Evolutionary conservation across 2,329 filamentous ascomycete genomes (phyloP).

Genomic region (Gaeumannomyces sp.): DNA sequence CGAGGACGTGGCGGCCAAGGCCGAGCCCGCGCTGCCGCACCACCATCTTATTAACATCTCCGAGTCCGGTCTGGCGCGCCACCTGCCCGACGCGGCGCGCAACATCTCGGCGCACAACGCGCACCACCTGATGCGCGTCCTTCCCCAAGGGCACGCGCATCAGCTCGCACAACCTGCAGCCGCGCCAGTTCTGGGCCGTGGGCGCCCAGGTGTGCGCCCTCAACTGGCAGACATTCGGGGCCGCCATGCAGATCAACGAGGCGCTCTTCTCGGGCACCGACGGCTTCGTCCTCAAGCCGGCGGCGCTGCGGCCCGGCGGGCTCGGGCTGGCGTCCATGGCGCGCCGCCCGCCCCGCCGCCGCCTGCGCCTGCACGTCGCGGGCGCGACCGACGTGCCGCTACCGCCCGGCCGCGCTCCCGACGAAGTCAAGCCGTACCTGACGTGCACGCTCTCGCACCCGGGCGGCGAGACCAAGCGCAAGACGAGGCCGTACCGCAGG

Average conservation of each 20-base stretch:
- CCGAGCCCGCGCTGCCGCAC: slow-evolving; percentile 47
- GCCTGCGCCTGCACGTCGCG: slow-evolving; percentile 51
- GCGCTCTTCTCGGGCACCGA: slow-evolving; percentile 60
- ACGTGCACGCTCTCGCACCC: slow-evolving; percentile 60
- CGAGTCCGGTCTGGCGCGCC: slow-evolving; percentile 49
- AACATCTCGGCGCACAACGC: slow-evolving; percentile 56
- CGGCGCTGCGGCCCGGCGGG: slow-evolving; percentile 50
- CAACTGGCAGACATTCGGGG: slow-evolving; percentile 64
- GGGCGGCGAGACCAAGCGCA: slow-evolving; percentile 42
- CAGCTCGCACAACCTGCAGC: slow-evolving; percentile 57
- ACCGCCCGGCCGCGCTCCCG: slow-evolving; percentile 40
- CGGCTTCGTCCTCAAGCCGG: slow-evolving; percentile 61
- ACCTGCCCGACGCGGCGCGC: slow-evolving; percentile 39
- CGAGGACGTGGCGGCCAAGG: slow-evolving; percentile 28
- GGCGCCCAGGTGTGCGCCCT: slow-evolving; percentile 65
- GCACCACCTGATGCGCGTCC: slow-evolving; percentile 62
- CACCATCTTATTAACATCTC: slow-evolving; percentile 66
- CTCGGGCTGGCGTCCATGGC: slow-evolving; percentile 36
- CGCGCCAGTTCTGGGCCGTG: slow-evolving; percentile 58
- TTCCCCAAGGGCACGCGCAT: slow-evolving; percentile 65
- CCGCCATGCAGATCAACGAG: slow-evolving; percentile 61
- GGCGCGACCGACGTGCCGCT: slow-evolving; percentile 58
- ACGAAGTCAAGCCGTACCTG: slow-evolving; percentile 56
- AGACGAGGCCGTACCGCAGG: slow-evolving; percentile 55
- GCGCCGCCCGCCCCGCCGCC: slow-evolving; percentile 35